Evolutionary conservation across 164 flowering plant genomes (phyloP).

Genomic region (Pachysandra terminalis): DNA sequence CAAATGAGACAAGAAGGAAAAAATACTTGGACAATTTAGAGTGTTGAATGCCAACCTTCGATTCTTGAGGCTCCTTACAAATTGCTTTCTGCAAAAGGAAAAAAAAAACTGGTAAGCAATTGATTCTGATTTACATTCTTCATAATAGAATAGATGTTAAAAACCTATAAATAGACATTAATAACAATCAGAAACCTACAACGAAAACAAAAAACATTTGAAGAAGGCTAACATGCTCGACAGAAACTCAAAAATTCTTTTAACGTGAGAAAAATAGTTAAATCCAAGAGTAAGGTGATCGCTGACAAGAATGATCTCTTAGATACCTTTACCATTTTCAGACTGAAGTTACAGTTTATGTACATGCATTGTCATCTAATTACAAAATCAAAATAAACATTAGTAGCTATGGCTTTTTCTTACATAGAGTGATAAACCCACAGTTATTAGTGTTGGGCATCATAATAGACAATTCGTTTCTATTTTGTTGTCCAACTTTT

Average conservation of each 20-base stretch:
- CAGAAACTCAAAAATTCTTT: not conserved
- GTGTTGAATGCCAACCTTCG: conserved; percentile 47
- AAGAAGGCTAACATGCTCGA: not conserved
- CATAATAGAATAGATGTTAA: not conserved
- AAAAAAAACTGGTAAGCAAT: not conserved
- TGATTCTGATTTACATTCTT: not conserved
- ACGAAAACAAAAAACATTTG: not conserved
- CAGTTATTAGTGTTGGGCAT: not conserved
- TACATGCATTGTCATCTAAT: not conserved
- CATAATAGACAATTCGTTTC: not conserved
- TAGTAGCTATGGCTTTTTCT: not conserved
- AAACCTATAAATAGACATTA: not conserved
- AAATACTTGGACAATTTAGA: too few species aligned
- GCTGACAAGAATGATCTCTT: not conserved
- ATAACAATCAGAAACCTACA: not conserved
- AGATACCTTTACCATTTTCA: not conserved
- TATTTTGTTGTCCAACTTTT: conserved; percentile 16
- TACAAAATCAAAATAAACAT: not conserved
- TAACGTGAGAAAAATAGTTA: not conserved
- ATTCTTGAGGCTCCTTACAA: conserved; percentile 62
- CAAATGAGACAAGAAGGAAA: not conserved
- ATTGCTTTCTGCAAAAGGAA: conserved; percentile 69
- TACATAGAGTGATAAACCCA: not conserved
- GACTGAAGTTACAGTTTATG: not conserved
- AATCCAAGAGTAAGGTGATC: not conserved